Percentiles rank a stretch among this genome's conserved stretches.
These are phyloP conservation scores for Setaria viridis DNA, from an alignment of 202 grass and related monocot genomes.

Conservation along the genomic window DNA sequence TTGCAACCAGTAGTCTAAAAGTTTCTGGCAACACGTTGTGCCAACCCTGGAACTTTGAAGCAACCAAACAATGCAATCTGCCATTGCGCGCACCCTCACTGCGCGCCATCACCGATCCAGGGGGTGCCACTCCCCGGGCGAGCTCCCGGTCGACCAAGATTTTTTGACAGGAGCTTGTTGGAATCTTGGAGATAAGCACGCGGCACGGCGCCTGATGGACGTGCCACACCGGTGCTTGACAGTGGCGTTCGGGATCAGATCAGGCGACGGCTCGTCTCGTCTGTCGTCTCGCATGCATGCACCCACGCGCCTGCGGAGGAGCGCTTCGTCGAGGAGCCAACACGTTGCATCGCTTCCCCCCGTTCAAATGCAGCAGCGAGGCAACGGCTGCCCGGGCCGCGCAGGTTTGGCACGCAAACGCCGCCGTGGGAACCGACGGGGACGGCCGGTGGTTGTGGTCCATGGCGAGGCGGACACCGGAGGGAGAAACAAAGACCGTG, in stretches of 20 bases:
- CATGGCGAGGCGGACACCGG: conserved; percentile 27
- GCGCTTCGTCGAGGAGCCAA: neutral
- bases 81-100: no score
- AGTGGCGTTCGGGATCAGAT: neutral
- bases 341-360: neutral
- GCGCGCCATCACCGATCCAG: neutral
- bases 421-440: conserved; percentile 6
- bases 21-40: neutral
- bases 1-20: neutral
- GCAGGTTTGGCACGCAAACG: conserved; percentile 14
- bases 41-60: neutral
- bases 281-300: neutral
- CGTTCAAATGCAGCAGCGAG: neutral
- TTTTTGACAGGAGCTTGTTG: conserved; percentile 27
- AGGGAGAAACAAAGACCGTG: conserved; percentile 20
- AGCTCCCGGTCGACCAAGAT: neutral
- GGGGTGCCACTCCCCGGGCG: neutral
- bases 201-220: conserved; percentile 10
- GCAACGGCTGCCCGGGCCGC: neutral
- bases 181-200: neutral
- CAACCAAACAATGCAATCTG: neutral
- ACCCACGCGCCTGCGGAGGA: neutral
- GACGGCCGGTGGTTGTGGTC: conserved; percentile 30
- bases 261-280: neutral
- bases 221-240: neutral